phyloP scores from a whole-genome alignment of 2,329 filamentous ascomycete species.

The Ophiocordyceps unilateralis region DNA sequence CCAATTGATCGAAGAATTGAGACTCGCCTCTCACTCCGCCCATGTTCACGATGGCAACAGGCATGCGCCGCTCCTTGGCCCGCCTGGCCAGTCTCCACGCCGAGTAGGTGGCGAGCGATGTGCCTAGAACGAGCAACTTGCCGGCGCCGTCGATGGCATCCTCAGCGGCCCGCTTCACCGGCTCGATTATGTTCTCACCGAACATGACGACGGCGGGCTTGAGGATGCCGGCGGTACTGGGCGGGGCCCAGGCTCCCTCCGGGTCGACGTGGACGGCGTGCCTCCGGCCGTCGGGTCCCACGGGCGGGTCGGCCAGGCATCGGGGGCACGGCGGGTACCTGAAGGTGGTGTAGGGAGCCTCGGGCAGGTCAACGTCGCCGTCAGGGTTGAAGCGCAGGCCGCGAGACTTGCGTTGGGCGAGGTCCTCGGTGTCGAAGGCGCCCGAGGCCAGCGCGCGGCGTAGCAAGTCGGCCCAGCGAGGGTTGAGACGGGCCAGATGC shows the following conservation, averaged over 20 bases:
- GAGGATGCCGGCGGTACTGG: conserved; percentile 57
- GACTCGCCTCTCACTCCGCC: conserved; percentile 71
- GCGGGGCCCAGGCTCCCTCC: conserved; percentile 61
- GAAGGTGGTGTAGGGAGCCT: conserved; percentile 77
- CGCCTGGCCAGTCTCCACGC: conserved; percentile 79
- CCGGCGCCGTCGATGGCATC: conserved; percentile 60
- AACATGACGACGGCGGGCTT: conserved; percentile 96
- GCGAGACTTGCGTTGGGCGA: conserved; percentile 44
- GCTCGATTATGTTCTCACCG: conserved; percentile 62
- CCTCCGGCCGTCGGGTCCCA: conserved; percentile 32
- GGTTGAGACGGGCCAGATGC: conserved; percentile 63
- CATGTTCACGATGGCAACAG: conserved; percentile 75
- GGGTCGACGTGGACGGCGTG: conserved; percentile 50
- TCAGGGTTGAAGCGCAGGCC: conserved; percentile 82
- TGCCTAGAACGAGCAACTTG: conserved; percentile 65
- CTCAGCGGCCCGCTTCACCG: conserved; percentile 62
- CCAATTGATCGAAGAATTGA: conserved; percentile 43
- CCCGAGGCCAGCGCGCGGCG: conserved; percentile 53
- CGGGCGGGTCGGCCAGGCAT: conserved; percentile 50
- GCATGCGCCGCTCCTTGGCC: conserved; percentile 67
- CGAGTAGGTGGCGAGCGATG: conserved; percentile 84
- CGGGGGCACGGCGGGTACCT: conserved; percentile 77
- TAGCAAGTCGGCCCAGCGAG: conserved; percentile 67
- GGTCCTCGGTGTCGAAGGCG: conserved; percentile 63
- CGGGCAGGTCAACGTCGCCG: conserved; percentile 80